Percentiles rank a stretch among this genome's conserved stretches.
Conservation (phyloP, 2,329 filamentous ascomycete species). For the Diplocarpon rosae region DNA sequence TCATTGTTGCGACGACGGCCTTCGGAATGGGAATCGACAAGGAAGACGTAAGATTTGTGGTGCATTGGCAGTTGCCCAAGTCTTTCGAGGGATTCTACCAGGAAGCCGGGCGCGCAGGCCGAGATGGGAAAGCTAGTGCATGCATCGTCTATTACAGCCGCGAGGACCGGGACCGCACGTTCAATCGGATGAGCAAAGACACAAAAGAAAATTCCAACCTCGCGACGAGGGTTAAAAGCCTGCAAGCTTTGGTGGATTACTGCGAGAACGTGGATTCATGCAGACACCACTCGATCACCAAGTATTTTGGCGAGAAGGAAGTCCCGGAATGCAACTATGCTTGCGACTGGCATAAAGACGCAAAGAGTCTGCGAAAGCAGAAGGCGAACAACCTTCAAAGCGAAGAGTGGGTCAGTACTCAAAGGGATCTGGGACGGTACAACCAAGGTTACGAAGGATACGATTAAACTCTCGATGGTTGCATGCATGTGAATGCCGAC, state of each 20-base stretch:
- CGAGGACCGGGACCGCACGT: conserved; percentile 71
- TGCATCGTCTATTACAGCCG: conserved; percentile 88
- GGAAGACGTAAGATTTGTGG: conserved; percentile 84
- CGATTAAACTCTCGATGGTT: conserved; percentile 15
- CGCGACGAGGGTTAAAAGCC: conserved; percentile 47
- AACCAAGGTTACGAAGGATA: conserved; percentile 43
- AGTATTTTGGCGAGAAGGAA: conserved; percentile 62
- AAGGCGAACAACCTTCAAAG: conserved; percentile 45
- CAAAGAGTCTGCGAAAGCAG: conserved; percentile 42
- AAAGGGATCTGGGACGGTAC: conserved; percentile 47
- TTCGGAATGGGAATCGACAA: conserved; percentile 99
- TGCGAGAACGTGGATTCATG: conserved; percentile 69
- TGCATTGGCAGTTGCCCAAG: conserved; percentile 89
- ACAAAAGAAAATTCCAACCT: conserved; percentile 31
- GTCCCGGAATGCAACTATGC: conserved; percentile 57
- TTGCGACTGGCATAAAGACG: conserved; percentile 69
- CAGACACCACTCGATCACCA: conserved; percentile 62
- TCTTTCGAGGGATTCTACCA: conserved; percentile 96
- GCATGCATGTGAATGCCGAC: neutral
- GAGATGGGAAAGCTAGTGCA: conserved; percentile 76
- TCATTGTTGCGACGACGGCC: conserved; percentile 89
- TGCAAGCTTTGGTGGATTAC: conserved; percentile 62
- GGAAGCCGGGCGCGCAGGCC: conserved; percentile 82
- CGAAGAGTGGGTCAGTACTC: conserved; percentile 53
- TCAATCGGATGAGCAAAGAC: conserved; percentile 40